phyloP scores from a whole-genome alignment of 768 basidiomycete species.

The Leucocoprinus leucothites region DNA sequence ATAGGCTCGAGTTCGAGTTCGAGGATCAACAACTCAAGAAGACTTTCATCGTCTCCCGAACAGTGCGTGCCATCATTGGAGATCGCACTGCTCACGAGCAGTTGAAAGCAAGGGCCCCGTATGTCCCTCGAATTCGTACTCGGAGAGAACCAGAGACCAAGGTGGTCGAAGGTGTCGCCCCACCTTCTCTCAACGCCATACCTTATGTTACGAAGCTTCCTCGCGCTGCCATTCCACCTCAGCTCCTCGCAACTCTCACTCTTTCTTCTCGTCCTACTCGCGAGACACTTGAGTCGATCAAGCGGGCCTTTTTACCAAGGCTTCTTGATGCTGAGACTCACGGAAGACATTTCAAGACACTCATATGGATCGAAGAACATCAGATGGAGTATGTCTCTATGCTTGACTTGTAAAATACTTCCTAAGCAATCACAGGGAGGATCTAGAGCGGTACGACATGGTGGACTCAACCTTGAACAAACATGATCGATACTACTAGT shows the following conservation, averaged over 20 bases:
- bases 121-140: constrained; percentile 35
- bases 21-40: constrained; percentile 40
- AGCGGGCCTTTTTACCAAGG: constrained; percentile 36
- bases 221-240: constrained; percentile 33
- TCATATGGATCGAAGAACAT: constrained; percentile 56
- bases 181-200: constrained; percentile 38
- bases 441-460: constrained; percentile 38
- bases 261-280: constrained; percentile 22
- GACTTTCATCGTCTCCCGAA: constrained; percentile 46
- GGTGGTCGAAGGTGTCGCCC: constrained; percentile 39
- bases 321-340: constrained; percentile 37
- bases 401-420: not conserved
- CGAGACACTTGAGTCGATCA: constrained; percentile 29
- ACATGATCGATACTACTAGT: constrained; percentile 38
- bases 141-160: constrained; percentile 28
- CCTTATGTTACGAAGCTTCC: constrained; percentile 41
- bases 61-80: constrained; percentile 43
- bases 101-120: constrained; percentile 44
- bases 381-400: constrained; percentile 35
- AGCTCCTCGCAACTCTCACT: constrained; percentile 26
- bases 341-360: constrained; percentile 41
- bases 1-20: constrained; percentile 52
- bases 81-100: constrained; percentile 40
- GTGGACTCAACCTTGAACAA: constrained; percentile 26
- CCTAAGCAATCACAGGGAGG: constrained; percentile 26